Evolutionary conservation across 345 rosid genomes (phyloP).

Genomic region (Mangifera indica): DNA sequence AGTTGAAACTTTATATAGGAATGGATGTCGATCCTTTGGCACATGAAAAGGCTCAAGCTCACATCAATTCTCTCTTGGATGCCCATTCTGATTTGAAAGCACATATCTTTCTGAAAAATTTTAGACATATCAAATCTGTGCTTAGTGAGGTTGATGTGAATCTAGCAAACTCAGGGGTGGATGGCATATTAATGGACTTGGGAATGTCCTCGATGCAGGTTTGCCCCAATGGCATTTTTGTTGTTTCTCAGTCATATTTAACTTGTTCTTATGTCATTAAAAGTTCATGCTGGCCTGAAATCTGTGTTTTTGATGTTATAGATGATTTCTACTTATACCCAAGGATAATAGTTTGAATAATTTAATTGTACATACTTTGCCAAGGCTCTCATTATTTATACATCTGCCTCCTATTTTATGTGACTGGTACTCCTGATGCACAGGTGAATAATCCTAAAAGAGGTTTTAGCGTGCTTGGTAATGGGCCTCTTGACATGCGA

Average conservation of each 20-base stretch:
- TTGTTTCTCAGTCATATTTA: neutral
- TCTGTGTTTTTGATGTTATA: neutral
- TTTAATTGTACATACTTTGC: neutral
- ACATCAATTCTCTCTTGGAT: constrained; percentile 36
- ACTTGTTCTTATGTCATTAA: neutral
- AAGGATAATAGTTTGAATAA: too few relatives aligned
- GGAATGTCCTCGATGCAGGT: constrained; percentile 99
- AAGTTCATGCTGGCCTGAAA: neutral
- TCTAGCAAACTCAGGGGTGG: constrained; percentile 52
- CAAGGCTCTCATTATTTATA: neutral
- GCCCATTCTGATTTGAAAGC: constrained; percentile 45
- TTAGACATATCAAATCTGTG: constrained; percentile 51
- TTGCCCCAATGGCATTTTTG: neutral
- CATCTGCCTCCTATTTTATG: neutral
- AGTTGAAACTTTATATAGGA: constrained; percentile 62
- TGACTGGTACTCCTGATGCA: neutral
- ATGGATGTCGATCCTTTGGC: constrained; percentile 95
- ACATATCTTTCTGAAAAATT: constrained; percentile 53
- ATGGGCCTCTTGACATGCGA: constrained; percentile 97
- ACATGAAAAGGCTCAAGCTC: constrained; percentile 52
- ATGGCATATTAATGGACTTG: constrained; percentile 90
- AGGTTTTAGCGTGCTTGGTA: constrained; percentile 78
- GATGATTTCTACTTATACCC: neutral
- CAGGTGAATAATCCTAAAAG: constrained; percentile 86
- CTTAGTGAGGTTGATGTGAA: constrained; percentile 43